These are phyloP conservation scores for Globisporangium solare DNA, from an alignment of 352 stramenopile species.

Conservation along the genomic window DNA sequence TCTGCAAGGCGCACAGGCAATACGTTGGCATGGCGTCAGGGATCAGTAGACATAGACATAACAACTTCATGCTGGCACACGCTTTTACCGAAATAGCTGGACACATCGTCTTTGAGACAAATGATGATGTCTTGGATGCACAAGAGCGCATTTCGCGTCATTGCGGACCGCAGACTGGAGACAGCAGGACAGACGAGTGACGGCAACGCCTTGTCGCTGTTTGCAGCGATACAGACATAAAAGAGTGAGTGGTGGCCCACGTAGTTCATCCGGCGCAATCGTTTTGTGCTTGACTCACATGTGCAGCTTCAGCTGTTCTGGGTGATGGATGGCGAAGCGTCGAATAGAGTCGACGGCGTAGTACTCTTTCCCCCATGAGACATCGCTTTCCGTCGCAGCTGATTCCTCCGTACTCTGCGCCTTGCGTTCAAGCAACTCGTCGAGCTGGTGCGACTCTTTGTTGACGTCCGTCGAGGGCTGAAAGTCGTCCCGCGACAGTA, in stretches of 20 bases:
- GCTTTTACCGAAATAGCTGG: slow-evolving; percentile 26
- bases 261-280: too few species aligned
- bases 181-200: slow-evolving; percentile 52
- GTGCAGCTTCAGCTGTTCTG: slow-evolving; percentile 19
- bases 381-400: not conserved
- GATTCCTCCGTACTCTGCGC: slow-evolving; percentile 2
- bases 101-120: slow-evolving; percentile 19
- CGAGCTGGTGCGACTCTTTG: slow-evolving; percentile 26
- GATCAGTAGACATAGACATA: too few species aligned
- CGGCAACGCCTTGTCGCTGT: slow-evolving; percentile 14
- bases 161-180: slow-evolving; percentile 52
- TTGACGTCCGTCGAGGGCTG: slow-evolving; percentile 25
- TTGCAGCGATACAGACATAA: too few species aligned
- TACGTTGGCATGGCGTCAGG: not conserved
- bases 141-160: slow-evolving; percentile 62
- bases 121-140: slow-evolving; percentile 60
- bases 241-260: too few species aligned
- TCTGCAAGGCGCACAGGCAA: slow-evolving; percentile 13
- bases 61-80: not conserved
- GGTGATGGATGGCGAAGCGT: slow-evolving; percentile 33
- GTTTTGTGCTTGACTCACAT: slow-evolving; percentile 21
- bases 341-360: slow-evolving; percentile 38
- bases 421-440: slow-evolving; percentile 23
- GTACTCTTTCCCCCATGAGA: slow-evolving; percentile 41
- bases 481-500: slow-evolving; percentile 43